These are phyloP conservation scores for Cornus kousa DNA, from an alignment of 148 eudicot genomes.

Conservation along the genomic window DNA sequence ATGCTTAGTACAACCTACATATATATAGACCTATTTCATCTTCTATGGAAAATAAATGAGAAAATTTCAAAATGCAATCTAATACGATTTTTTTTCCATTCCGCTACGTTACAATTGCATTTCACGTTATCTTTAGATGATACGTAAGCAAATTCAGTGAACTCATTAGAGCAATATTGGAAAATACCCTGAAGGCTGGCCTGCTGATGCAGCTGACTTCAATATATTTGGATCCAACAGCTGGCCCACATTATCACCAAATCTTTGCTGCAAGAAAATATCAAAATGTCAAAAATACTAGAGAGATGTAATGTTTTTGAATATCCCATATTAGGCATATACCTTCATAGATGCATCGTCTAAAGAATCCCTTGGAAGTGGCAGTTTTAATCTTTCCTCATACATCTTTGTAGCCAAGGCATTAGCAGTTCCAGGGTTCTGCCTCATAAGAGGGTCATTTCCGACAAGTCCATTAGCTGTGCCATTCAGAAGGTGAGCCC, in stretches of 20 bases:
- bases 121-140: background rate
- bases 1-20: background rate
- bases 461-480: constrained; percentile 47
- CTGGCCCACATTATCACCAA: constrained; percentile 55
- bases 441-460: constrained; percentile 50
- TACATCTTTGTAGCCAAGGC: constrained; percentile 62
- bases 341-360: constrained; percentile 63
- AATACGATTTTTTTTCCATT: background rate
- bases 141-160: background rate
- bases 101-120: background rate
- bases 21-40: background rate
- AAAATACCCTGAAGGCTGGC: constrained; percentile 59
- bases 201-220: constrained; percentile 49
- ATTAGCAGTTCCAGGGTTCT: constrained; percentile 55
- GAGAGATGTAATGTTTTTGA: background rate
- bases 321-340: background rate
- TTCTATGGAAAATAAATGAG: background rate
- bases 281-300: constrained; percentile 3
- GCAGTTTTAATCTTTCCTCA: constrained; percentile 58
- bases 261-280: constrained; percentile 57
- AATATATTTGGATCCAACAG: constrained; percentile 56
- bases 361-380: constrained; percentile 54
- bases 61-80: background rate
- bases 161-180: background rate
- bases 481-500: constrained; percentile 48